Evolutionary conservation across 371 early-diverging fungal species (phyloP), one percentile per base, ranked within the genome.

Genomic region (Mortierella sp.): DNA sequence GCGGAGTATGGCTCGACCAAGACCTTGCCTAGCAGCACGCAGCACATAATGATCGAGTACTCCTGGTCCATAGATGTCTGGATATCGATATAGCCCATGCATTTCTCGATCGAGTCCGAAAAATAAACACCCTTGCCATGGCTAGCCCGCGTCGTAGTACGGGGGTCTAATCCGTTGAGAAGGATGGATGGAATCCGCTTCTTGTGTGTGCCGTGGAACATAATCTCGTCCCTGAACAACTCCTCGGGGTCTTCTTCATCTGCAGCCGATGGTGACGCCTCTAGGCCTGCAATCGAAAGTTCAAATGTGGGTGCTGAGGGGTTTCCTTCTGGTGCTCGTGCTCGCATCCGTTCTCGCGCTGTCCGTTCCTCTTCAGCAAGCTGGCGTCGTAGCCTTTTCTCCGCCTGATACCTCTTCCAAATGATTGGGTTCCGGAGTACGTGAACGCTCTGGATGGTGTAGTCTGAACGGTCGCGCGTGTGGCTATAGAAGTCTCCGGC

Each of bases 101-200:
- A 76, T 44, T 76, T 76, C 12, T 76, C 78, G 8, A 76, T 58
- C 15, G 78, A 46, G 28, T 76, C 78, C 4, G 78, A 76, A 43
- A 70, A 70, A 37, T 76, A 76, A 8, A 69, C 53, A 6, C 78
- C 78, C 23, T 65, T 64, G 48, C 78, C 78, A 8, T 65, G 62
- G 50, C 53, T 65, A 39, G 65, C 65, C 2, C 78, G 70, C 3
- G 64, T 41, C 1, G 78, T 65, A 47, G 60, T 64, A 26, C 61
- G 55, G 15, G 78, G 78, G 31, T 76, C 78, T 23, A 76, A 58
- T 6, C 70, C 70, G 24, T 70, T 64, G 28, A 55, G 43, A 2
- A 76, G 66, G 27, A 76, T 76, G 15, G 78, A 70, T 0, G 65
- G 37, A 6, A 76, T 15, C 2, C 52, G 34, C 21, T 14, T 41